A percentile compares a stretch with the other conserved stretches of the same genome.
Evolutionary conservation across 2,329 filamentous ascomycete species (phyloP).

Genomic region (Aaosphaeria pasadenensis): DNA sequence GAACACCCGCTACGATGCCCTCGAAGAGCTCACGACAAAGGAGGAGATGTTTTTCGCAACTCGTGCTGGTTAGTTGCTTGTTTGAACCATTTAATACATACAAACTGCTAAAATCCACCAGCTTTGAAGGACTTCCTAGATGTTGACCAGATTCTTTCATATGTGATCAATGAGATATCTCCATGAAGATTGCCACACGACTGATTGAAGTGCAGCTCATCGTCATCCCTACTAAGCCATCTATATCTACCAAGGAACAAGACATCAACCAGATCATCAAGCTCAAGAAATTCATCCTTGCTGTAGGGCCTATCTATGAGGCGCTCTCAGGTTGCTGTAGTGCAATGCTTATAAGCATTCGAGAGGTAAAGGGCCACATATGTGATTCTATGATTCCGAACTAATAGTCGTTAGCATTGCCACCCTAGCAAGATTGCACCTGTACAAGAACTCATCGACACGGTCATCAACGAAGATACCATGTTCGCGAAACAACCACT

Average conservation of each 20-base stretch:
- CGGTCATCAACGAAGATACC: constrained; percentile 77
- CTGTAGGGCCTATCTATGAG: constrained; percentile 65
- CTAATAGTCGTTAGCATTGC: constrained; percentile 52
- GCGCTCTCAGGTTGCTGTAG: constrained; percentile 64
- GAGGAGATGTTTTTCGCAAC: constrained; percentile 82
- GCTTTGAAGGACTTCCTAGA: constrained; percentile 75
- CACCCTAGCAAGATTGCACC: constrained; percentile 58
- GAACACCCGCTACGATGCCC: constrained; percentile 70
- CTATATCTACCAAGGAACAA: constrained; percentile 70
- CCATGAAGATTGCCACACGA: no score
- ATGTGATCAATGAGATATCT: constrained; percentile 44
- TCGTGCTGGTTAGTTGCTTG: constrained; percentile 56
- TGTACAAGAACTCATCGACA: constrained; percentile 63
- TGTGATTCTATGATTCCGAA: constrained; percentile 6
- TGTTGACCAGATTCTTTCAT: constrained; percentile 74
- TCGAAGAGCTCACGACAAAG: constrained; percentile 76
- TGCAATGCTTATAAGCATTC: constrained; percentile 64
- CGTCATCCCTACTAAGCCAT: constrained; percentile 64
- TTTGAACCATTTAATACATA: constrained; percentile 1
- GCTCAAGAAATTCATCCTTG: constrained; percentile 75
- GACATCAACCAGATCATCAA: constrained; percentile 83
- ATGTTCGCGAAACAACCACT: constrained; percentile 74
- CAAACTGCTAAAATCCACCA: constrained; percentile 24
- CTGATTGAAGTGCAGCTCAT: constrained; percentile 59
- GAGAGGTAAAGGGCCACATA: constrained; percentile 44